Conservation (phyloP, 768 basidiomycete genomes). For the Leccinum subgranulosum region DNA sequence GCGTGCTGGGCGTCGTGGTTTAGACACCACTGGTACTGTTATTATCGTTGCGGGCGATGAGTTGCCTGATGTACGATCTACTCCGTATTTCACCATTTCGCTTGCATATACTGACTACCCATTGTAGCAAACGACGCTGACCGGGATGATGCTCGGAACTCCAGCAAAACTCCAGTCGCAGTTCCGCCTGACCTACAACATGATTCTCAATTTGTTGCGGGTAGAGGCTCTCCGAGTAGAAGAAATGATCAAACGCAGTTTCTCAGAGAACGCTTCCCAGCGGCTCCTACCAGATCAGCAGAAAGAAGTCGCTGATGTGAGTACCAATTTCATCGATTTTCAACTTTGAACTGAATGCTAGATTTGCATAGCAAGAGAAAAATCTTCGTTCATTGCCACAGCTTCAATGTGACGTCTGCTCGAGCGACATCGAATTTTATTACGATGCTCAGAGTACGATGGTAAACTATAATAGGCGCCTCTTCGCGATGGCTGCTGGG, state of each 20-base stretch:
- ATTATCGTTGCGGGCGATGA: conserved; percentile 83
- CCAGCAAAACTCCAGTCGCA: conserved; percentile 93
- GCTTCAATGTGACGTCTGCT: conserved; percentile 66
- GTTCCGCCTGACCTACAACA: conserved; percentile 97
- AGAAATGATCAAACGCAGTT: conserved; percentile 99
- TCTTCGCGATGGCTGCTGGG: conserved; percentile 57
- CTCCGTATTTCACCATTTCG: not conserved
- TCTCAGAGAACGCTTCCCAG: conserved; percentile 97
- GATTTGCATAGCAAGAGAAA: conserved; percentile 61
- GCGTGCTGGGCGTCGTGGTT: conserved; percentile 91
- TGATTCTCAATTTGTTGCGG: conserved; percentile 95
- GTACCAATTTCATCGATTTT: conserved; percentile 14
- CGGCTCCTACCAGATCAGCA: conserved; percentile 91
- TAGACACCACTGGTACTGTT: conserved; percentile 94
- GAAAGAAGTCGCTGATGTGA: conserved; percentile 78
- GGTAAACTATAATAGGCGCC: conserved; percentile 55
- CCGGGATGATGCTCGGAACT: conserved; percentile 90
- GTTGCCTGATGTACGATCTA: conserved; percentile 70
- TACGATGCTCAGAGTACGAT: conserved; percentile 72
- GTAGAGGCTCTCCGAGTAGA: conserved; percentile 96
- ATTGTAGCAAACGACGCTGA: conserved; percentile 65
- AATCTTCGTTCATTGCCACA: conserved; percentile 57
- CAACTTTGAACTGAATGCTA: conserved; percentile 4
- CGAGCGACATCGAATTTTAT: conserved; percentile 66
- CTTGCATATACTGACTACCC: not conserved